Evolutionary conservation across 2,329 filamentous ascomycete genomes (phyloP), one percentile per base, ranked within the genome.

Genomic region (Fusarium dimerum): DNA sequence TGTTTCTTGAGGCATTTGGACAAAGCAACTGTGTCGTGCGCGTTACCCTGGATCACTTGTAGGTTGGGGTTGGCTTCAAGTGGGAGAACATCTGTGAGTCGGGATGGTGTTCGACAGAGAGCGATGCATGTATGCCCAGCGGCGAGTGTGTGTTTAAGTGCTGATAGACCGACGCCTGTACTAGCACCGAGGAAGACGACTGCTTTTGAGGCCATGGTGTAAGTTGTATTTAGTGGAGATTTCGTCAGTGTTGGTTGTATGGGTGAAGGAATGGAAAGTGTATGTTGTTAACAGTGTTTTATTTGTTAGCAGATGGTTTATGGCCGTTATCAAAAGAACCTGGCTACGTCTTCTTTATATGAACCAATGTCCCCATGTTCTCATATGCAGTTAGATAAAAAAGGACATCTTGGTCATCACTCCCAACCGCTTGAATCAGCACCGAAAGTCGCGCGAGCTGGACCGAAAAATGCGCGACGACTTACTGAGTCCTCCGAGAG

Each of bases 161-260:
- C 71, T 3, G 78, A 68, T 50, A 80, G 73, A 48, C 75, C 78
- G 55, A 72, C 72, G 44, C 80, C 81, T 34, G 74, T 76, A 18
- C 76, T 82, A 40, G 79, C 77, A 52, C 81, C 81, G 48, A 83
- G 72, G 69, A 84, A 81, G 42, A 77, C 72, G 50, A 82, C 66
- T 4, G 77, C 74, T 55, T 76, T 65, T 32, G 40, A 2, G 13
- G 51, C n/a, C 52, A 59, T 62, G 11, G 3, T 42, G 30, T 50
- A 26, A 9, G 32, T 49, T 20, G 48, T 36, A 12, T 44, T 9
- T 12, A 44, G 29, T 18, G 17, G 32, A 15, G 17, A 36, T 12
- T 15, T 5, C 11, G 32, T 36, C 10, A 15, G 10, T 36, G 32
- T 36, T 4, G 32, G 32, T 32, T 32, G 32, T 11, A 6, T 6